Evolutionary conservation across 768 basidiomycete species (phyloP).

Genomic region (Multifurca ochricompacta): DNA sequence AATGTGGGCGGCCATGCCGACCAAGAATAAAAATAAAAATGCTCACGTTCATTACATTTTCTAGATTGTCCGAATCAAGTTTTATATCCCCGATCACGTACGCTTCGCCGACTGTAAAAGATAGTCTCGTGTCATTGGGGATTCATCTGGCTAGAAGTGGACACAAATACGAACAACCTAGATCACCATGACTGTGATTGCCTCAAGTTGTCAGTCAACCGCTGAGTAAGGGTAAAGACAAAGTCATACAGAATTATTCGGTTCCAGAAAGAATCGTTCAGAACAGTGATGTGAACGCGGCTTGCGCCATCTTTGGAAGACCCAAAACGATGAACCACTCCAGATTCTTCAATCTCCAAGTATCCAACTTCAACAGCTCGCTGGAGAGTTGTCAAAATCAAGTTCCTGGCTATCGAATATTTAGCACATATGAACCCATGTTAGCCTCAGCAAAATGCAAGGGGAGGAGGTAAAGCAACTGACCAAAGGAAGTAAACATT

Average conservation of each 20-base stretch:
- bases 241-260: slow-evolving; percentile 28
- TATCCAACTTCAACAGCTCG: slow-evolving; percentile 23
- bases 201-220: not conserved
- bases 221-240: not conserved
- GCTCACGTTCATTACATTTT: slow-evolving; percentile 29
- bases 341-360: slow-evolving; percentile 26
- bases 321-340: slow-evolving; percentile 24
- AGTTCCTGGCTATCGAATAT: slow-evolving; percentile 25
- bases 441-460: no score
- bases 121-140: no score
- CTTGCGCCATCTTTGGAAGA: slow-evolving; percentile 2
- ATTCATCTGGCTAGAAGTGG: not conserved
- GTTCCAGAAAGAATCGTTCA: slow-evolving; percentile 30
- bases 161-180: slow-evolving; percentile 27
- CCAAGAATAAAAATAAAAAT: not conserved
- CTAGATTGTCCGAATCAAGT: slow-evolving; percentile 24
- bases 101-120: slow-evolving; percentile 29
- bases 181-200: slow-evolving; percentile 26
- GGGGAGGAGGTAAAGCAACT: no score
- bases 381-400: slow-evolving; percentile 24
- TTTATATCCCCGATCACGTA: slow-evolving; percentile 31
- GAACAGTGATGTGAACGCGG: slow-evolving; percentile 25
- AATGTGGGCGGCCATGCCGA: not conserved
- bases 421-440: no score
- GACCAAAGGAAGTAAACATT: no score